Conservation (phyloP, 371 early-diverging fungal genomes). For the Dichotomocladium elegans region DNA sequence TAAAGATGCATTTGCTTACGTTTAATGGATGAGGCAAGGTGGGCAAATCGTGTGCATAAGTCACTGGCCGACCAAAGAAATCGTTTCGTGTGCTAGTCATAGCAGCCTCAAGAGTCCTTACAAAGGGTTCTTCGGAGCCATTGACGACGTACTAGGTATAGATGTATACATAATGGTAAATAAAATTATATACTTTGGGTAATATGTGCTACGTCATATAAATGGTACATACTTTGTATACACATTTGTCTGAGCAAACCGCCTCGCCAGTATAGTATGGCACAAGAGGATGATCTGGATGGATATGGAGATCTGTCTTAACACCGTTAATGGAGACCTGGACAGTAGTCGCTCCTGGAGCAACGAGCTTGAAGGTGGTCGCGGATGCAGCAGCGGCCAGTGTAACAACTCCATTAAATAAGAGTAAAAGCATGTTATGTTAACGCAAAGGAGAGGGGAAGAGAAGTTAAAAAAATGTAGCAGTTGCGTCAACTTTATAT, state of each 20-base stretch:
- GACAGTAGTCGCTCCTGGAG: slow-evolving; percentile 39
- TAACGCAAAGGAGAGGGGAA: neutral
- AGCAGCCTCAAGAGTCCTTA: slow-evolving; percentile 33
- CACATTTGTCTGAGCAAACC: slow-evolving; percentile 28
- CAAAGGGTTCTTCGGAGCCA: slow-evolving; percentile 41
- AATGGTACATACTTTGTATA: too few species aligned
- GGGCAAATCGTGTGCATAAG: slow-evolving; percentile 56
- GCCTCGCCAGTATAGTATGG: slow-evolving; percentile 48
- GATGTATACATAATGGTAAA: too few species aligned
- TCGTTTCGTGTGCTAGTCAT: slow-evolving; percentile 43
- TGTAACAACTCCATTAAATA: neutral
- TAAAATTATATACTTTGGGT: too few species aligned
- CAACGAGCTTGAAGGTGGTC: slow-evolving; percentile 47
- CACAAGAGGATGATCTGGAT: slow-evolving; percentile 40
- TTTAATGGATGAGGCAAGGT: slow-evolving; percentile 46
- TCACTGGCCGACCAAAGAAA: slow-evolving; percentile 41
- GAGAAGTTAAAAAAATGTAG: too few species aligned
- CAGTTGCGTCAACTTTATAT: too few species aligned
- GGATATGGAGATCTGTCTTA: slow-evolving; percentile 23
- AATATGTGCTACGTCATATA: too few species aligned
- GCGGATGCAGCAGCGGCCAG: slow-evolving; percentile 19
- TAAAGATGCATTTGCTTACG: neutral
- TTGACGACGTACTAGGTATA: slow-evolving; percentile 41
- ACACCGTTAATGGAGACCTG: slow-evolving; percentile 44
- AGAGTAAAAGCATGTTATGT: neutral